phyloP scores from a whole-genome alignment of 805 yeast genomes.

The Zygosaccharomyces bailii region DNA sequence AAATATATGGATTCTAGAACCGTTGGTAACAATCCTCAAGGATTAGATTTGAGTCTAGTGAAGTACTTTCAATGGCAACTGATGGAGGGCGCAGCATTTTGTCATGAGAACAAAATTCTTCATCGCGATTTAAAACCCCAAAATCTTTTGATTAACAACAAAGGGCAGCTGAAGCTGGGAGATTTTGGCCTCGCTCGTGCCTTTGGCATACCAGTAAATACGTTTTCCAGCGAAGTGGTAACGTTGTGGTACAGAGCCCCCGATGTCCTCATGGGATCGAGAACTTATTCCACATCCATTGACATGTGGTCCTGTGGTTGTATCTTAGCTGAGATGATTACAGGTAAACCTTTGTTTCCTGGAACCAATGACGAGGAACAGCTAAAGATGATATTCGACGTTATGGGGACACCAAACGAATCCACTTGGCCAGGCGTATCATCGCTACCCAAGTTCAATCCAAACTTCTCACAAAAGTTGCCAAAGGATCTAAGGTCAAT shows the following conservation, averaged over 20 bases:
- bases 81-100: constrained; percentile 84
- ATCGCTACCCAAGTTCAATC: constrained; percentile 86
- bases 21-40: constrained; percentile 32
- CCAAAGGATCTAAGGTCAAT: constrained; percentile 55
- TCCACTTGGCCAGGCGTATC: constrained; percentile 93
- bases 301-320: constrained; percentile 99
- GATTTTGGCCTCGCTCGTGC: constrained; percentile 97
- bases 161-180: constrained; percentile 86
- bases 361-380: constrained; percentile 98
- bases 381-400: constrained; percentile 85
- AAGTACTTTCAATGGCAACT: constrained; percentile 91
- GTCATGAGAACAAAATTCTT: constrained; percentile 90
- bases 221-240: constrained; percentile 97
- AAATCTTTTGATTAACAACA: constrained; percentile 88
- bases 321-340: constrained; percentile 96
- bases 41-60: constrained; percentile 53
- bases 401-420: constrained; percentile 92
- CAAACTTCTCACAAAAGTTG: constrained; percentile 88
- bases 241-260: constrained; percentile 98
- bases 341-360: constrained; percentile 90
- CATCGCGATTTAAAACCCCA: constrained; percentile 98
- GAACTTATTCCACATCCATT: constrained; percentile 95
- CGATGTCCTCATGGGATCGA: constrained; percentile 90
- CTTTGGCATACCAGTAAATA: constrained; percentile 94
- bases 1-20: constrained; percentile 84